Evolutionary conservation across 2,329 filamentous ascomycete genomes (phyloP).

Genomic region (Ceratocystis papillata): DNA sequence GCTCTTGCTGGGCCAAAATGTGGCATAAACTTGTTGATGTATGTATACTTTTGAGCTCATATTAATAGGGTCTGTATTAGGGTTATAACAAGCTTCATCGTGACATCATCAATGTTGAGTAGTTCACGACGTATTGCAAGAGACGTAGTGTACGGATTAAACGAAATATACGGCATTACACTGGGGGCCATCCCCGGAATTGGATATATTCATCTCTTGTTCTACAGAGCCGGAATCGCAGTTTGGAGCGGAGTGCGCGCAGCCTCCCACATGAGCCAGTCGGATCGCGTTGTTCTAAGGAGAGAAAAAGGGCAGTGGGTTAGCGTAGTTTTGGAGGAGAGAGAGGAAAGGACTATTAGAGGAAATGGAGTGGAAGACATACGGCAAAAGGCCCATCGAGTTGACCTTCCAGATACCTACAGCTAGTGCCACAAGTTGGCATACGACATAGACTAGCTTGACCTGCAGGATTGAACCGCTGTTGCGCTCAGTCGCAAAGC

Average conservation of each 20-base stretch:
- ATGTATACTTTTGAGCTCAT: neutral
- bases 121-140: neutral
- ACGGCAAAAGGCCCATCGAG: slow-evolving; percentile 88
- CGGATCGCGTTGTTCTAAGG: slow-evolving; percentile 75
- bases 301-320: slow-evolving; percentile 15
- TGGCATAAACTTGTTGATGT: neutral
- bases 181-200: too few relatives aligned
- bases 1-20: neutral
- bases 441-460: slow-evolving; percentile 77
- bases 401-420: slow-evolving; percentile 96
- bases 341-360: neutral
- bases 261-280: slow-evolving; percentile 94
- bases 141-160: neutral
- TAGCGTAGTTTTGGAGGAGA: slow-evolving; percentile 12
- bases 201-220: neutral
- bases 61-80: slow-evolving; percentile 1
- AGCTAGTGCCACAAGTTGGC: slow-evolving; percentile 72
- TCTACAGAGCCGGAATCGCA: slow-evolving; percentile 48
- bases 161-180: too few relatives aligned
- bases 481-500: slow-evolving; percentile 76
- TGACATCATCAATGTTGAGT: slow-evolving; percentile 5
- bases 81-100: neutral
- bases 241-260: slow-evolving; percentile 58
- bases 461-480: slow-evolving; percentile 63
- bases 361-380: slow-evolving; percentile 34